Percentiles rank a stretch among this genome's conserved stretches.
Conservation (phyloP, 208 protist genomes). For the Leishmania major region DNA sequence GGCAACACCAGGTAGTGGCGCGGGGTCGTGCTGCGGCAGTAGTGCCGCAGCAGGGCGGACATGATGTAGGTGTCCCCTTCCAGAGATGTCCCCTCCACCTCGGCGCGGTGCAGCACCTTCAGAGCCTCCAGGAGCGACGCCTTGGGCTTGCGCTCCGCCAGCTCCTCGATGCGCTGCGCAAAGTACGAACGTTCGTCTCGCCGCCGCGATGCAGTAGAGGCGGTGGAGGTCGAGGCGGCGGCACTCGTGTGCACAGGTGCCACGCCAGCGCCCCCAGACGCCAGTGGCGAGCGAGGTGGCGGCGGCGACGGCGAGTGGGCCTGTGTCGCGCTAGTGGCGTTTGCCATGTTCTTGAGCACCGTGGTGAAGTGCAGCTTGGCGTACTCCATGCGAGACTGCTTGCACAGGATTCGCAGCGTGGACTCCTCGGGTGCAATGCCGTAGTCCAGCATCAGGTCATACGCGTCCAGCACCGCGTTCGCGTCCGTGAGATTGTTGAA, state of each 20-base stretch:
- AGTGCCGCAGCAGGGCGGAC: slow-evolving; percentile 53
- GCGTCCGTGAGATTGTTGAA: slow-evolving; percentile 66
- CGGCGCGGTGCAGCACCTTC: slow-evolving; percentile 77
- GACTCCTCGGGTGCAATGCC: slow-evolving; percentile 78
- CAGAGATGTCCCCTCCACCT: slow-evolving; percentile 82
- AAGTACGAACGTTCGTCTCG: slow-evolving; percentile 75
- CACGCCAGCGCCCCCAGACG: neutral
- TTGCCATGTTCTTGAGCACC: slow-evolving; percentile 30
- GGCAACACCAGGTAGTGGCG: slow-evolving; percentile 46
- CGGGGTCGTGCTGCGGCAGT: slow-evolving; percentile 72
- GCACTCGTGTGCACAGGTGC: neutral
- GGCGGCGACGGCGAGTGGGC: slow-evolving; percentile 18
- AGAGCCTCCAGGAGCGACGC: slow-evolving; percentile 64
- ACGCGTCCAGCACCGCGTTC: slow-evolving; percentile 75
- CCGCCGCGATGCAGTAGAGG: slow-evolving; percentile 37
- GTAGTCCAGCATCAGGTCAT: slow-evolving; percentile 89
- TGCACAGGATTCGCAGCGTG: slow-evolving; percentile 81
- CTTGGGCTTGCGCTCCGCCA: slow-evolving; percentile 40
- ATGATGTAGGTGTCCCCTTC: slow-evolving; percentile 72
- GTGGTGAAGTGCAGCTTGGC: slow-evolving; percentile 74
- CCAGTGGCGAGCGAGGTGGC: slow-evolving; percentile 18
- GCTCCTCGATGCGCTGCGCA: slow-evolving; percentile 62
- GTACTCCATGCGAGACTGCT: slow-evolving; percentile 72
- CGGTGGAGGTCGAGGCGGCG: slow-evolving; percentile 6
- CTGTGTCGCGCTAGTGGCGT: neutral